Evolutionary conservation across 2,329 filamentous ascomycete species (phyloP).

Genomic region (Xylariaceae sp.): DNA sequence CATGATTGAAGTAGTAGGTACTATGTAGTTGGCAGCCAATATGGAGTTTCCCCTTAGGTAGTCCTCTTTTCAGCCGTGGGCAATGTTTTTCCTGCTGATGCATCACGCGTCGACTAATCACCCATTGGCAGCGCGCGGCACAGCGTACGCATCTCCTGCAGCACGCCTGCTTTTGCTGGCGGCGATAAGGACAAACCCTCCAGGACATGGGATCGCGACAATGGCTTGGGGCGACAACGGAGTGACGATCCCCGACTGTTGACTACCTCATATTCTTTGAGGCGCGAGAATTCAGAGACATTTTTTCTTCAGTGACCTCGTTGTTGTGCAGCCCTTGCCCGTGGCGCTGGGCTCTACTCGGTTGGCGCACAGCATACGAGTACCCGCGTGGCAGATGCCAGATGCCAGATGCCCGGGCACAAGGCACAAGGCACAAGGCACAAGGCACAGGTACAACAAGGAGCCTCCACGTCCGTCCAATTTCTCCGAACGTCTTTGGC

Average conservation of each 20-base stretch:
- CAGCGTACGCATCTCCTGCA: too few species aligned
- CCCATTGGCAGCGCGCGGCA: too few species aligned
- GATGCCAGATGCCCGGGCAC: constrained; percentile 16
- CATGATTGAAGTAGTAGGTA: too few species aligned
- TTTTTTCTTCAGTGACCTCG: background rate
- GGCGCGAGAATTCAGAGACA: background rate
- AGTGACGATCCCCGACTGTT: too few species aligned
- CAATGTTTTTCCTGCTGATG: background rate
- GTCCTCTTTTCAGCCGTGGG: background rate
- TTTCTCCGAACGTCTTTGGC: constrained; percentile 25
- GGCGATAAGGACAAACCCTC: too few species aligned
- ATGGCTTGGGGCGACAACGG: too few species aligned
- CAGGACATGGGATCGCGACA: too few species aligned
- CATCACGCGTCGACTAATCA: too few species aligned
- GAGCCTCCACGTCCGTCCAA: constrained; percentile 24
- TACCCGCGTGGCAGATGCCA: too few species aligned
- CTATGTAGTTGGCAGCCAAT: too few species aligned
- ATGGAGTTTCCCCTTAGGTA: background rate
- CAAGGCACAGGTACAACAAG: constrained; percentile 12
- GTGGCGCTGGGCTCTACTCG: constrained; percentile 24
- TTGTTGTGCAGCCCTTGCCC: constrained; percentile 20
- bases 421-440: constrained; percentile 13
- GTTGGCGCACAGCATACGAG: constrained; percentile 24
- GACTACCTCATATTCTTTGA: background rate
- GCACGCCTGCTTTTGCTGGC: too few species aligned